phyloP scores from a whole-genome alignment of 257 asterid genomes.

The Nicotiana obtusifolia region DNA sequence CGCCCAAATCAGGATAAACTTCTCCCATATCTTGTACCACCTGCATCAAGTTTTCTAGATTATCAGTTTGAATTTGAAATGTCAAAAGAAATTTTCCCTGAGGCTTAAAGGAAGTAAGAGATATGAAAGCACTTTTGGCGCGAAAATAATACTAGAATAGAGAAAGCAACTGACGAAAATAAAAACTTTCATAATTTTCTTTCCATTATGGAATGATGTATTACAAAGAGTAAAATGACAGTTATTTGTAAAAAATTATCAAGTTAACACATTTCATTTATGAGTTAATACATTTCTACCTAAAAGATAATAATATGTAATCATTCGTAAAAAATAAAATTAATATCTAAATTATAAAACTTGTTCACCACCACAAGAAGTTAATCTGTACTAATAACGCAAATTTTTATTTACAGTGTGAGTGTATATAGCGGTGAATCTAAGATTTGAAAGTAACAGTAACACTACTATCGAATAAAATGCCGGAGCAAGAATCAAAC shows the following conservation, averaged over 20 bases:
- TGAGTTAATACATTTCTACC: not conserved
- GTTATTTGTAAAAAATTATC: not conserved
- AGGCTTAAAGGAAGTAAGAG: not conserved
- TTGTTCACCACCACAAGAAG: not conserved
- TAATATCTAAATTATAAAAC: not conserved
- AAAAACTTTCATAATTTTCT: not conserved
- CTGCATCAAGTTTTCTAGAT: constrained; percentile 19
- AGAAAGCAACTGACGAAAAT: not conserved
- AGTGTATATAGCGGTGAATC: too few relatives aligned
- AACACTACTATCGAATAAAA: too few relatives aligned
- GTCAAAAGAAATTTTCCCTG: not conserved
- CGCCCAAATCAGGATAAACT: constrained; percentile 41
- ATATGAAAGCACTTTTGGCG: constrained; percentile 2
- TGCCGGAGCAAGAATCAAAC: too few relatives aligned
- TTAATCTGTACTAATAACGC: not conserved
- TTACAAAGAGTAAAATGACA: not conserved
- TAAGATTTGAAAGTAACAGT: too few relatives aligned
- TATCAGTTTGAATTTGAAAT: not conserved
- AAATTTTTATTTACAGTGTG: too few relatives aligned
- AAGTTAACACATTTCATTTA: not conserved
- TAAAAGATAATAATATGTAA: not conserved
- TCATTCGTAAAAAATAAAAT: not conserved
- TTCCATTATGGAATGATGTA: not conserved
- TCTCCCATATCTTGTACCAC: constrained; percentile 39
- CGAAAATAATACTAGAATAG: not conserved